A percentile compares a stretch with the other conserved stretches of the same genome.
phyloP scores from a whole-genome alignment of 2,329 filamentous ascomycete species.

The Didymosphaeria variabile region DNA sequence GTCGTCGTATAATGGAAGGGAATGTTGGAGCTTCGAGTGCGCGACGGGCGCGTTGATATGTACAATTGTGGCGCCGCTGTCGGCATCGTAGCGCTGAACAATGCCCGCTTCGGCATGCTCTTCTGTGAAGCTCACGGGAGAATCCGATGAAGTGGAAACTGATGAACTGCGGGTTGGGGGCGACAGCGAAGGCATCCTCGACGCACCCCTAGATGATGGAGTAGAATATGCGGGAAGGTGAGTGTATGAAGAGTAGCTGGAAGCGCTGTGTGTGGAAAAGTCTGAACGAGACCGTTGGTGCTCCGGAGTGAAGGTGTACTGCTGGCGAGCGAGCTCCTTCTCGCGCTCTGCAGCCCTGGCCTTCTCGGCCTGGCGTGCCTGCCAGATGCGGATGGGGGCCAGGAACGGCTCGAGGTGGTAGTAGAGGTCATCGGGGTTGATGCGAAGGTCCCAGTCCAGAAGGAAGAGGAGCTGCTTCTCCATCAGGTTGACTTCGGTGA shows the following conservation, averaged over 20 bases:
- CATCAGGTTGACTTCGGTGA: constrained; percentile 98
- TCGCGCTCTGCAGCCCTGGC: constrained; percentile 56
- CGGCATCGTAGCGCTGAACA: constrained; percentile 54
- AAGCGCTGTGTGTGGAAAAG: constrained; percentile 43
- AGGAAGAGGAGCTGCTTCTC: constrained; percentile 97
- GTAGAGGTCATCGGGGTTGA: constrained; percentile 86
- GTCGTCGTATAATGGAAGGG: constrained; percentile 49
- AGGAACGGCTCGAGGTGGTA: constrained; percentile 88
- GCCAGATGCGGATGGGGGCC: constrained; percentile 75
- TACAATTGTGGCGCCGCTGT: constrained; percentile 54
- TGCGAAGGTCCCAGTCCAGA: constrained; percentile 91
- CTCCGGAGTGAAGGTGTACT: constrained; percentile 50
- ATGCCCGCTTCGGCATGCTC: constrained; percentile 43
- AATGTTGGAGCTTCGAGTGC: constrained; percentile 44
- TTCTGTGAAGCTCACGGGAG: constrained; percentile 46
- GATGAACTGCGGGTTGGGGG: constrained; percentile 55
- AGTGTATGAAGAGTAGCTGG: constrained; percentile 46
- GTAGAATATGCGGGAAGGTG: constrained; percentile 37
- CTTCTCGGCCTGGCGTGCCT: constrained; percentile 64
- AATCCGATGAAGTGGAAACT: constrained; percentile 43
- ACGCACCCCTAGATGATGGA: constrained; percentile 49
- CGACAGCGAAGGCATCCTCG: constrained; percentile 60
- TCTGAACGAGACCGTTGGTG: constrained; percentile 42
- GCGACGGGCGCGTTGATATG: constrained; percentile 51
- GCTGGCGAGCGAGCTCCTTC: constrained; percentile 51